Percentiles rank a stretch among this genome's conserved stretches.
Evolutionary conservation across 768 basidiomycete genomes (phyloP).

Genomic region (Termitomyces titanicus): DNA sequence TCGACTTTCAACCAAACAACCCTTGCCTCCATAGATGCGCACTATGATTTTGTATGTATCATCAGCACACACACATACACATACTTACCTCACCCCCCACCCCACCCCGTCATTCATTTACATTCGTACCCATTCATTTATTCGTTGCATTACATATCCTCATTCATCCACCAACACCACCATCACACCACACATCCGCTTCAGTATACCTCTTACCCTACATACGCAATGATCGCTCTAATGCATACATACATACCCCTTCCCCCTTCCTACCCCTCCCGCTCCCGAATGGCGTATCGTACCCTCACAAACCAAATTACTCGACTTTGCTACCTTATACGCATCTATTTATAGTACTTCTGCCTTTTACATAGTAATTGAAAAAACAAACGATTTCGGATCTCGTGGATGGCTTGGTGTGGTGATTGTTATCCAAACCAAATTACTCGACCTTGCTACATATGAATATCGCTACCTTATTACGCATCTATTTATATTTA

Average conservation of each 20-base stretch:
- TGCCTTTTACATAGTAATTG: background rate
- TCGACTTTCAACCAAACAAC: no score
- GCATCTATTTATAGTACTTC: background rate
- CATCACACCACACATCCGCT: background rate
- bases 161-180: no score
- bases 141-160: background rate
- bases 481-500: no score
- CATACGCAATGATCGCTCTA: background rate
- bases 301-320: background rate
- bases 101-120: background rate
- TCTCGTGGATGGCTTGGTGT: no score
- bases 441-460: no score
- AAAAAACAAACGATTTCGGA: no score
- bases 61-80: constrained; percentile 5
- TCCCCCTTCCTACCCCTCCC: background rate
- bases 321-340: background rate
- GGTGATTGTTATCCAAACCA: no score
- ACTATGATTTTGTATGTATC: constrained; percentile 16
- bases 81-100: background rate
- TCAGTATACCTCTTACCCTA: background rate
- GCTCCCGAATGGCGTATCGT: constrained; percentile 4
- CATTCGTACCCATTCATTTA: background rate
- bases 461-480: no score
- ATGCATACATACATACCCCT: background rate
- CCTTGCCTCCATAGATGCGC: constrained; percentile 11